Evolutionary conservation across 2,329 filamentous ascomycete genomes (phyloP).

Genomic region (Fusarium falciforme): DNA sequence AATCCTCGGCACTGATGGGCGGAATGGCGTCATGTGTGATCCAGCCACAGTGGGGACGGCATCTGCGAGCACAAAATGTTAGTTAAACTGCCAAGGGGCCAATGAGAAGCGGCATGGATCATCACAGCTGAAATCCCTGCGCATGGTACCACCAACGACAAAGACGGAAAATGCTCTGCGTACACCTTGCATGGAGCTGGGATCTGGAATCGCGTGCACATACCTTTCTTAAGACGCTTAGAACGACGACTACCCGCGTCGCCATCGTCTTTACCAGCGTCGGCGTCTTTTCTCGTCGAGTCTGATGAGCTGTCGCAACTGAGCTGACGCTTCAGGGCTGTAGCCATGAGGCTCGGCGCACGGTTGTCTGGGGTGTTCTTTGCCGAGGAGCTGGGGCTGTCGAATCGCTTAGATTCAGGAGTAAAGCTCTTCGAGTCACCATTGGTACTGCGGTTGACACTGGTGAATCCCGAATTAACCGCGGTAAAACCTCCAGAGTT

Average conservation of each 20-base stretch:
- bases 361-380: slow-evolving; percentile 75
- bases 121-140: slow-evolving; percentile 43
- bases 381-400: slow-evolving; percentile 71
- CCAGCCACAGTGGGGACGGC: slow-evolving; percentile 87
- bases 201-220: slow-evolving; percentile 18
- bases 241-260: slow-evolving; percentile 82
- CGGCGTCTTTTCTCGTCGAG: slow-evolving; percentile 59
- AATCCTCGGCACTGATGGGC: slow-evolving; percentile 79
- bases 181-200: slow-evolving; percentile 21
- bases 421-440: slow-evolving; percentile 68
- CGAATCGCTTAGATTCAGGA: slow-evolving; percentile 68
- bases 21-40: slow-evolving; percentile 95
- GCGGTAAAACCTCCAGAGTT: slow-evolving; percentile 72
- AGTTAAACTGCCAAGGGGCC: slow-evolving; percentile 26
- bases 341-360: slow-evolving; percentile 65
- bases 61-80: slow-evolving; percentile 52
- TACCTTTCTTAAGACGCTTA: slow-evolving; percentile 85
- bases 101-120: slow-evolving; percentile 36
- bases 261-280: slow-evolving; percentile 65
- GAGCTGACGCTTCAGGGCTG: slow-evolving; percentile 81
- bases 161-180: slow-evolving; percentile 35
- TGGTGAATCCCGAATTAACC: slow-evolving; percentile 77
- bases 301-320: slow-evolving; percentile 67
- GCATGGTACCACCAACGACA: slow-evolving; percentile 24
- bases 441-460: slow-evolving; percentile 67